A percentile compares a stretch with the other conserved stretches of the same genome.
Conservation (phyloP, 2,329 filamentous ascomycete species). For the Lasiodiplodia gonubiensis region DNA sequence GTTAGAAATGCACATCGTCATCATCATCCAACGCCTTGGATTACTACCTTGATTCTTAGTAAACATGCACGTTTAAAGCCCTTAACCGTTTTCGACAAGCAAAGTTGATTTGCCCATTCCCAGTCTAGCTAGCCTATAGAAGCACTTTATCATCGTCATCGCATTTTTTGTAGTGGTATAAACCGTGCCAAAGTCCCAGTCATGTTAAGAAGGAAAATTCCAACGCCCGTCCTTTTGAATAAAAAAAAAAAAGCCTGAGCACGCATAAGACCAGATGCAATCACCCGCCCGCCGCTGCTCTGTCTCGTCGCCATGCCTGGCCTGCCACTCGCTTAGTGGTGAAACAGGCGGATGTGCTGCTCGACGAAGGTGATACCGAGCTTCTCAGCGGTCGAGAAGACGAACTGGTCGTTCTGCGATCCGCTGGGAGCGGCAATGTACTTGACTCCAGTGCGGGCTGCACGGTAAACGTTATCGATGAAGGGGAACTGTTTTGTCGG, state of each 20-base stretch:
- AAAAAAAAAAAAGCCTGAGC: not conserved
- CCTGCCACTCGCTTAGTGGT: slow-evolving; percentile 68
- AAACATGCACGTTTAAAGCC: not conserved
- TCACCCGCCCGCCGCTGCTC: not conserved
- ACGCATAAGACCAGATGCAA: not conserved
- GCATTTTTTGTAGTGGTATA: slow-evolving; percentile 24
- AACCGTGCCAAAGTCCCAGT: slow-evolving; percentile 1
- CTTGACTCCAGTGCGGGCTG: slow-evolving; percentile 85
- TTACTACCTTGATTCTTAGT: not conserved
- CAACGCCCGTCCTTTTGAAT: slow-evolving; percentile 16
- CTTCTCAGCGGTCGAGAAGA: slow-evolving; percentile 90
- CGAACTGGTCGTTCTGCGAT: slow-evolving; percentile 81
- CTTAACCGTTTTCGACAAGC: not conserved
- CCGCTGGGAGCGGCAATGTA: slow-evolving; percentile 94
- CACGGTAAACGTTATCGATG: slow-evolving; percentile 95
- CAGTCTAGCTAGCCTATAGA: slow-evolving; percentile 5
- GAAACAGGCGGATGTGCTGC: slow-evolving; percentile 92
- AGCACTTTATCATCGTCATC: slow-evolving; percentile 11
- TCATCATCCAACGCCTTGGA: not conserved
- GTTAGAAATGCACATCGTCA: no score
- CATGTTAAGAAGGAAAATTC: slow-evolving; percentile 12
- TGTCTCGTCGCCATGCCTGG: not conserved
- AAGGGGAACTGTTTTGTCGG: slow-evolving; percentile 78
- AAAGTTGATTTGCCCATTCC: slow-evolving; percentile 27
- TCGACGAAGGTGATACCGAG: slow-evolving; percentile 93